A percentile compares a stretch with the other conserved stretches of the same genome.
Conservation (phyloP, 129 eudicot genomes). For the Helianthus tuberosus region DNA sequence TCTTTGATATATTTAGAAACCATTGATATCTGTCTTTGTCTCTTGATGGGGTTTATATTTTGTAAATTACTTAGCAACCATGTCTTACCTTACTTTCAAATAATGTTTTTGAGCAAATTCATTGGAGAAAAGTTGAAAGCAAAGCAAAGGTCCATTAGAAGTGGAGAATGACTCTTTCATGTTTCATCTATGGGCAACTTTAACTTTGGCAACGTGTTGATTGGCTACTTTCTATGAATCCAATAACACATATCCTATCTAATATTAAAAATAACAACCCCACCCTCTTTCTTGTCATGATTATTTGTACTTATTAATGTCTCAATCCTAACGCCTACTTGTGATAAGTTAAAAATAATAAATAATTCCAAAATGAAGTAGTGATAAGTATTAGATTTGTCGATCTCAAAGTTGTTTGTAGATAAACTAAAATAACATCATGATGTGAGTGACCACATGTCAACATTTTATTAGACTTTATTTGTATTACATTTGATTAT, state of each 20-base stretch:
- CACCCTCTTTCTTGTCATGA: slow-evolving; percentile 19
- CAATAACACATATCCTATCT: slow-evolving; percentile 17
- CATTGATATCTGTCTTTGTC: not conserved
- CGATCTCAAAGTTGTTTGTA: slow-evolving; percentile 3
- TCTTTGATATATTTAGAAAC: too few relatives aligned
- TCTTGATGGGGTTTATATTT: not conserved
- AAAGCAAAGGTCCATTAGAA: slow-evolving; percentile 30
- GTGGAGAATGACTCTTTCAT: slow-evolving; percentile 35
- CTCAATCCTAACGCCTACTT: slow-evolving; percentile 2
- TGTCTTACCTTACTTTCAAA: slow-evolving; percentile 11
- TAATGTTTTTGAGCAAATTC: not conserved
- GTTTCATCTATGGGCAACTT: slow-evolving; percentile 24
- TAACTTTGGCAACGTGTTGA: slow-evolving; percentile 39
- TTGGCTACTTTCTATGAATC: slow-evolving; percentile 40
- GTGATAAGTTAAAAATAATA: not conserved
- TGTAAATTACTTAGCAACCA: slow-evolving; percentile 9
- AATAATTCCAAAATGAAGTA: slow-evolving; percentile 14
- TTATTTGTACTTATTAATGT: slow-evolving; percentile 15
- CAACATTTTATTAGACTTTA: too few relatives aligned
- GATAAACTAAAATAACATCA: slow-evolving; percentile 1
- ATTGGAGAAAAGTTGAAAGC: slow-evolving; percentile 5
- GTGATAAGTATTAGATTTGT: slow-evolving; percentile 14
- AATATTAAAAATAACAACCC: slow-evolving; percentile 22
- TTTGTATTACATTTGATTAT: too few relatives aligned
- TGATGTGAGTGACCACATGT: not conserved